Base-by-base conservation (phyloP, 805 yeast species). In the Saccharomycopsis sp. region DNA sequence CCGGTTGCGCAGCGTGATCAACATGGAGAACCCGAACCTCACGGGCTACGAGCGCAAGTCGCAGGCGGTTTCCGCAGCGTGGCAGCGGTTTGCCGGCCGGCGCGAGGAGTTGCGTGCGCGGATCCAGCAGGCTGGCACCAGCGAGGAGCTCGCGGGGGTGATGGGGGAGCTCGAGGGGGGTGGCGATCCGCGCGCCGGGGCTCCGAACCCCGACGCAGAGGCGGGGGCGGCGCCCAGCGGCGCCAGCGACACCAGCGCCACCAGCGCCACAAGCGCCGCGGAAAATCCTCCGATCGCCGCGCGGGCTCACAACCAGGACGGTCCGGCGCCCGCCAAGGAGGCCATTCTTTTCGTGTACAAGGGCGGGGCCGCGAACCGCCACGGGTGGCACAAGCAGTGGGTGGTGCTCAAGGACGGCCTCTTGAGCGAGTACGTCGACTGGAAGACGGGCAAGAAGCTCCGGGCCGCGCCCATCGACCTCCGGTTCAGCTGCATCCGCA, bases 351-450 rank as follows among this genome's bases (percentile, higher is more conserved):
- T 79, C 64, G 75, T 81, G 1, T 71, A 79, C 41, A 44, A 44
- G 21, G 48, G 48, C 21, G 84, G 84, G 0, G 86, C 85, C 0
- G 82, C 80, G 58, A 82, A 83, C 0, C 80, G 79, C 59, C 79
- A 75, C 21, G 85, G 87, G 2, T 91, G 97, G 97, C 95, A 89
- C 68, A 89, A 89, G 65, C 91, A 86, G 68, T 88, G 96, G 91
- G 87, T 90, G 0, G 88, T 84, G 0, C 73, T 89, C 53, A 78
- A 80, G 14, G 80, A 82, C n/a, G 91, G 92, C 1, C 79, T 76
- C 58, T 71, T 90, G 48, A 75, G 77, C 50, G 94, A 89, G 66
- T 89, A 80, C 67, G 77, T 85, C 51, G 91, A 89, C 70, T 90
- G 96, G 94, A 79, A 91, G 64, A 80, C 77, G 57, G 89, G 89